phyloP scores from a whole-genome alignment of 805 yeast genomes.

The Hanseniaspora pseudoguilliermondii region DNA sequence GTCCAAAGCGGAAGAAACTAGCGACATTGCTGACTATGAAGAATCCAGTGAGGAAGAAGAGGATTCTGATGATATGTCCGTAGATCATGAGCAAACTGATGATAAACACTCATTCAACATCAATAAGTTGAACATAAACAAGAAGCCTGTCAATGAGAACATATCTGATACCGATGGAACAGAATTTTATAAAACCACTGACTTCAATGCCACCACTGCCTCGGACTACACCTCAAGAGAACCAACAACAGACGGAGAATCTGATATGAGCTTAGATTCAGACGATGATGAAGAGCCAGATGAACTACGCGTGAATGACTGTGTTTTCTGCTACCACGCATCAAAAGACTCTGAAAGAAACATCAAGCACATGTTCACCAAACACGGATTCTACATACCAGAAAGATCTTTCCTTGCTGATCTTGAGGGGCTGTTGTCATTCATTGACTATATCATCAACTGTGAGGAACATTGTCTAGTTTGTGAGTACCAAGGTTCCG shows the following conservation, averaged over 20 bases:
- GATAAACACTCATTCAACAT: not conserved
- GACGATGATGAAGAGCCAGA: slow-evolving; percentile 21
- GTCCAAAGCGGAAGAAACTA: slow-evolving; percentile 2
- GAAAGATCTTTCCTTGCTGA: slow-evolving; percentile 60
- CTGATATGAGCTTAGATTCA: slow-evolving; percentile 17
- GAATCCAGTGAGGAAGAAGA: slow-evolving; percentile 4
- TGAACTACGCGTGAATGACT: slow-evolving; percentile 34
- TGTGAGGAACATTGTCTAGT: slow-evolving; percentile 72
- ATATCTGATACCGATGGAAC: slow-evolving; percentile 2
- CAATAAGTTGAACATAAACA: not conserved
- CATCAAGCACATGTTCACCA: slow-evolving; percentile 61
- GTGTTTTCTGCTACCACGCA: slow-evolving; percentile 46
- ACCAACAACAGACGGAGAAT: slow-evolving; percentile 18
- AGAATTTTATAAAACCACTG: slow-evolving; percentile 25
- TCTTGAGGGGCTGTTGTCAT: slow-evolving; percentile 56
- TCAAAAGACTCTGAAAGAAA: slow-evolving; percentile 45
- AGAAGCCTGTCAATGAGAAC: no score
- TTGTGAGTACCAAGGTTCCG: slow-evolving; percentile 83
- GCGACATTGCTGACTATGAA: slow-evolving; percentile 12
- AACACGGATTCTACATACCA: slow-evolving; percentile 81
- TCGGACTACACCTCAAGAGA: slow-evolving; percentile 29
- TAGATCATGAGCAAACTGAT: not conserved
- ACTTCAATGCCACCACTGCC: slow-evolving; percentile 27
- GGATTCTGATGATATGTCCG: not conserved
- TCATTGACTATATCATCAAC: slow-evolving; percentile 68